Base-by-base conservation (phyloP, 2,329 filamentous ascomycete species). In the Ploettnerulaceae sp. region DNA sequence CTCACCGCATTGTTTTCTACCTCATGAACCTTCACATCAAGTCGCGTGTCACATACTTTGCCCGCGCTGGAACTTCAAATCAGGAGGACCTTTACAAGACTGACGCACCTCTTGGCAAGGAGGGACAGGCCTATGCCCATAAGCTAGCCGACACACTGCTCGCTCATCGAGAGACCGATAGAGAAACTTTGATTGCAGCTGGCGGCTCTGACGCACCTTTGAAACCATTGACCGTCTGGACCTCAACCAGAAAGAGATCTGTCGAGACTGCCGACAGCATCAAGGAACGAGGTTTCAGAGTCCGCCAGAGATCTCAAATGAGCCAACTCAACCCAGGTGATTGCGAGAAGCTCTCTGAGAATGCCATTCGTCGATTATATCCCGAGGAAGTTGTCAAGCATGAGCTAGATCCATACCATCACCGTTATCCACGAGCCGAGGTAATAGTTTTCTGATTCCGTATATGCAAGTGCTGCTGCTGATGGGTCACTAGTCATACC, bases 21-120 rank as follows among this genome's bases (percentile, higher is more conserved):
- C 80, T 98, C 36, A 87, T 95, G 62, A 98, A 98, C 62, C 74
- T 97, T 18, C 93, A 98, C 67, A 96, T 96, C 73, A 97, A 98
- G 67, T 86, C 86, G 38, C 81, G 91, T 47, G 88, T 88, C 53
- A 97, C 89, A 5, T 97, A 94, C 67, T 97, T 97, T 66, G 90
- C 84, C 37, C 80, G 91, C 53, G 84, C 91, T 40, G 93, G 93
- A 28, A 85, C 87, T 5, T 88, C 91, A 0, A 76, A 79, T n/a
- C 86, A 93, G 53, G 86, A 93, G 53, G 89, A 95, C 58, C 89
- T 85, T 7, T 97, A 93, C 76, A 95, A 93, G 64, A 82, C 86
- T 0, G 93, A 98, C 67, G 88, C 88, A 1, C 81, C 85, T 7
- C 74, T 98, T 1, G 95, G 86, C 0, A 79, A 83, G 15, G 79